Evolutionary conservation across 2,329 filamentous ascomycete species (phyloP).

Genomic region (Ceratocystis cubensis): DNA sequence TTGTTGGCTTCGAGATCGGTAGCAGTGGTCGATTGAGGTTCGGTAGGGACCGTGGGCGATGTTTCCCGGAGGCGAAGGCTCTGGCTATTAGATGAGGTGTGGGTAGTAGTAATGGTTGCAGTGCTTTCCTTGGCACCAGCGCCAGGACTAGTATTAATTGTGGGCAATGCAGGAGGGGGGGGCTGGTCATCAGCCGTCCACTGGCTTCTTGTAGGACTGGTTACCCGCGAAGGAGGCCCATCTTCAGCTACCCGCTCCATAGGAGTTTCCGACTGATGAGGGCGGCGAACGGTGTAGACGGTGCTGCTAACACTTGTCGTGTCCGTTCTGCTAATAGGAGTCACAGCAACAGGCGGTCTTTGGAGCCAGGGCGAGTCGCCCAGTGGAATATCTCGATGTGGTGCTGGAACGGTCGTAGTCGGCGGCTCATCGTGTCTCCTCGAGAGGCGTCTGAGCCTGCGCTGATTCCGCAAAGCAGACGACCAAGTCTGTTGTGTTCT

Average conservation of each 20-base stretch:
- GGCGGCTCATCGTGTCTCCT: constrained; percentile 21
- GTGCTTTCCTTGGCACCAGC: constrained; percentile 3
- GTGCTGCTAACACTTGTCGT: constrained; percentile 53
- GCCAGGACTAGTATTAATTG: background rate
- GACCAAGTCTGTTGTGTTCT: constrained; percentile 6
- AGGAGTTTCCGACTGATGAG: constrained; percentile 40
- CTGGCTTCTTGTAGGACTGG: constrained; percentile 19
- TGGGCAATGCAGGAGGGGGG: background rate
- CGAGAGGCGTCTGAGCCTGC: background rate
- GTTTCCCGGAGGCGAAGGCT: background rate
- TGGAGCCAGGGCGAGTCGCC: constrained; percentile 38
- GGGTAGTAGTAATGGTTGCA: background rate
- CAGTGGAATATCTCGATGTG: constrained; percentile 34
- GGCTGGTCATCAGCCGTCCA: constrained; percentile 16
- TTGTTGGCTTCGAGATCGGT: constrained; percentile 20
- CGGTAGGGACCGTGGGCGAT: background rate
- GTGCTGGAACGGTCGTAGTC: constrained; percentile 24
- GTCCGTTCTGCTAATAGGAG: constrained; percentile 48
- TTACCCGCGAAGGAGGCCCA: constrained; percentile 4
- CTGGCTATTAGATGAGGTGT: background rate
- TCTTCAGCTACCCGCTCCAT: constrained; percentile 19
- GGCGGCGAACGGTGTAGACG: constrained; percentile 50
- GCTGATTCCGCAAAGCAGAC: constrained; percentile 10
- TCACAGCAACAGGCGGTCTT: constrained; percentile 42
- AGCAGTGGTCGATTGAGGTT: background rate